Conservation (phyloP, 352 stramenopile species). For the Globisporangium heterothallicum region DNA sequence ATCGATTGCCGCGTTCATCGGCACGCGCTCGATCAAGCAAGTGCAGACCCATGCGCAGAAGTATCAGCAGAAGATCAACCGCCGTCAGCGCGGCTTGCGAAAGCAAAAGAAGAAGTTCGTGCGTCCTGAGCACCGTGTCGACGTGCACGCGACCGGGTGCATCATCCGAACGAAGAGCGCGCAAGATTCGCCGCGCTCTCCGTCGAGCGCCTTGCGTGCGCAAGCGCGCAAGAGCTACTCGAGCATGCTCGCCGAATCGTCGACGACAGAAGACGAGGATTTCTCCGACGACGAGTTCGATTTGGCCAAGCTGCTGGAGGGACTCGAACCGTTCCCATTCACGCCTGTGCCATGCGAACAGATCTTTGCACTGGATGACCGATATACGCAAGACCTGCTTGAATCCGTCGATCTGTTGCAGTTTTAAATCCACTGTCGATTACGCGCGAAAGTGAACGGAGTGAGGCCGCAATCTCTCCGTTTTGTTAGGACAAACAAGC, state of each 20-base stretch:
- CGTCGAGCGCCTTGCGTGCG: conserved; percentile 18
- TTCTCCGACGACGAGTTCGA: conserved; percentile 21
- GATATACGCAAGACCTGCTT: conserved; percentile 51
- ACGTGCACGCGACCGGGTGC: conserved; percentile 52
- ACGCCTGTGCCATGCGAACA: conserved; percentile 31
- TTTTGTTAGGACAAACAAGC: neutral
- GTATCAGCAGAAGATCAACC: conserved; percentile 83
- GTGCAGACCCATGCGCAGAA: conserved; percentile 84
- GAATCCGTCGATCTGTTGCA: conserved; percentile 49
- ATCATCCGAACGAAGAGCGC: conserved; percentile 48
- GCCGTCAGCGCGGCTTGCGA: conserved; percentile 65
- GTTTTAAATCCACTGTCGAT: conserved; percentile 3
- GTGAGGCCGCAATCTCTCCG: neutral
- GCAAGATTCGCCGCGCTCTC: conserved; percentile 40
- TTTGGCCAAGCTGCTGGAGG: conserved; percentile 23
- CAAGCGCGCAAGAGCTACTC: conserved; percentile 18
- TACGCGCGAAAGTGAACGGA: conserved; percentile 1
- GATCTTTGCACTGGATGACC: conserved; percentile 33
- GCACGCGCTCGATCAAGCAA: conserved; percentile 78
- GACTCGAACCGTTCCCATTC: conserved; percentile 51
- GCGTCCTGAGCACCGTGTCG: conserved; percentile 67
- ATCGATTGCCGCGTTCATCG: conserved; percentile 66
- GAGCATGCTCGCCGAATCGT: conserved; percentile 12
- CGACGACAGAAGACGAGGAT: neutral
- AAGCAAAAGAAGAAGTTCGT: conserved; percentile 85